A percentile compares a stretch with the other conserved stretches of the same genome.
Conservation (phyloP, 805 yeast species). For the Zygosaccharomyces lentus region DNA sequence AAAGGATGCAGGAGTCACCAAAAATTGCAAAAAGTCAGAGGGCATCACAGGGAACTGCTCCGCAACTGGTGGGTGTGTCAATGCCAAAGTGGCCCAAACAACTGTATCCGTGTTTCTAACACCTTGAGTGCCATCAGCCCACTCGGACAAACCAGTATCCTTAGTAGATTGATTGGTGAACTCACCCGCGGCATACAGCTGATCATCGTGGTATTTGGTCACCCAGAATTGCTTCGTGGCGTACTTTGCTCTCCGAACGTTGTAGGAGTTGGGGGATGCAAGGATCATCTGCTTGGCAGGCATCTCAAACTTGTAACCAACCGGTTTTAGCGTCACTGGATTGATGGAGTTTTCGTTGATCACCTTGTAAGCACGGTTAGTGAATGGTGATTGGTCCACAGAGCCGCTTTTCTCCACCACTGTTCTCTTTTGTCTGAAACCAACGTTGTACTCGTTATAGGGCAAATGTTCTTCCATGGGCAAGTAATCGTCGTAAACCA, state of each 20-base stretch:
- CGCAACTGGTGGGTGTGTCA: conserved; percentile 77
- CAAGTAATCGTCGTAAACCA: conserved; percentile 63
- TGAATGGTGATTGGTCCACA: conserved; percentile 70
- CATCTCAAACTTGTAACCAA: conserved; percentile 69
- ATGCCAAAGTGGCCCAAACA: conserved; percentile 77
- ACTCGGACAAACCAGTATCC: conserved; percentile 66
- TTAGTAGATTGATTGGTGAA: conserved; percentile 73
- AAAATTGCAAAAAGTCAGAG: conserved; percentile 67
- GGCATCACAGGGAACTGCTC: conserved; percentile 93
- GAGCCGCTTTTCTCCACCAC: conserved; percentile 66
- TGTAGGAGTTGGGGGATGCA: conserved; percentile 59
- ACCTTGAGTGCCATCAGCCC: conserved; percentile 63
- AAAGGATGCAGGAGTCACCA: conserved; percentile 67
- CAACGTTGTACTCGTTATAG: conserved; percentile 64
- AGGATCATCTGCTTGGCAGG: conserved; percentile 74
- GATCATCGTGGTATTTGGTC: conserved; percentile 68
- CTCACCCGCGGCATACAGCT: conserved; percentile 77
- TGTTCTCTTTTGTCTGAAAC: conserved; percentile 60
- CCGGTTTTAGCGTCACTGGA: conserved; percentile 65
- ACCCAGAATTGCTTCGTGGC: conserved; percentile 82
- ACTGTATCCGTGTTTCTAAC: conserved; percentile 74
- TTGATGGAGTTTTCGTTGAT: conserved; percentile 70
- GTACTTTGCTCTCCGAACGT: conserved; percentile 65
- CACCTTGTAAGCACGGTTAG: conserved; percentile 69
- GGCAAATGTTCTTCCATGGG: conserved; percentile 52